Conservation (phyloP, 1,284 basidiomycete genomes). For the Malassezia vespertilionis region DNA sequence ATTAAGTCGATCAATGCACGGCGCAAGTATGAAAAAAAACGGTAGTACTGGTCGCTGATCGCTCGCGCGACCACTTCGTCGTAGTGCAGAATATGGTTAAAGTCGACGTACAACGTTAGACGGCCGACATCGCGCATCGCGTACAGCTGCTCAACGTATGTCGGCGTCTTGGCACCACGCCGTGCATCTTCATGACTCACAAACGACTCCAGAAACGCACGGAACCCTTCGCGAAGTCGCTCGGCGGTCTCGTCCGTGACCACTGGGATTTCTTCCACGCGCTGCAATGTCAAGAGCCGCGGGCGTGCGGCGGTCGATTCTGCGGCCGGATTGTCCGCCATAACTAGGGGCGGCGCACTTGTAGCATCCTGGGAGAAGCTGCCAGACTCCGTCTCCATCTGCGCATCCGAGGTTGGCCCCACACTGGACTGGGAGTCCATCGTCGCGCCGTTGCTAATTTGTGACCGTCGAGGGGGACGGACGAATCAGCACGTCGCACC, state of each 20-base stretch:
- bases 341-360: neutral
- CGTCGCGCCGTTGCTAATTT: neutral
- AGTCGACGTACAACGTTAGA: conserved; percentile 93
- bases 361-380: conserved; percentile 4
- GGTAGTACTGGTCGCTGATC: conserved; percentile 86
- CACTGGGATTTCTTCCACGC: conserved; percentile 57
- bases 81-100: conserved; percentile 71
- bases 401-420: neutral
- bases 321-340: neutral
- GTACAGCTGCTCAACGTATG: conserved; percentile 83
- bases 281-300: conserved; percentile 25
- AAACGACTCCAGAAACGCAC: conserved; percentile 77
- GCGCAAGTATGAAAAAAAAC: conserved; percentile 85
- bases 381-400: conserved; percentile 8
- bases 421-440: conserved; percentile 14
- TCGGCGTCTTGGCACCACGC: conserved; percentile 46
- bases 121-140: conserved; percentile 84
- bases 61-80: conserved; percentile 87
- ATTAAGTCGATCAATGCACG: conserved; percentile 82
- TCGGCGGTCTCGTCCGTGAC: conserved; percentile 88
- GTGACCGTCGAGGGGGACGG: too few relatives aligned
- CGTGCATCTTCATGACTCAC: conserved; percentile 36
- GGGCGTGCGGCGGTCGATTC: conserved; percentile 21
- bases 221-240: conserved; percentile 78
- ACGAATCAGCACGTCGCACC: too few relatives aligned